These are phyloP conservation scores for Suhomyces guaymorum DNA, from an alignment of 1,139 yeast genomes.

Conservation along the genomic window DNA sequence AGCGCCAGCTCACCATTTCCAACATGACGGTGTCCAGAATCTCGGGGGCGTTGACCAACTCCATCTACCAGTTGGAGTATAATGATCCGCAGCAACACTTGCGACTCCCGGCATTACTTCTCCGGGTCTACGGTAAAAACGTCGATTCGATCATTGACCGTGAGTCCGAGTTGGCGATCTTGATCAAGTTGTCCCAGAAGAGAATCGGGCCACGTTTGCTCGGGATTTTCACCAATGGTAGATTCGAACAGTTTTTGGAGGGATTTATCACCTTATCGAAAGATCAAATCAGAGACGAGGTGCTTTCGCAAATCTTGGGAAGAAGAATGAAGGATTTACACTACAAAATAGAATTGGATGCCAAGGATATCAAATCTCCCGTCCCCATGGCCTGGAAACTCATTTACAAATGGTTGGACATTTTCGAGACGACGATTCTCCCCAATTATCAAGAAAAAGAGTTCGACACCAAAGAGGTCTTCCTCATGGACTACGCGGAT, in stretches of 20 bases:
- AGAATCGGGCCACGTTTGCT: conserved; percentile 85
- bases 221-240: conserved; percentile 88
- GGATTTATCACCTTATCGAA: conserved; percentile 76
- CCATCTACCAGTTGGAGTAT: conserved; percentile 69
- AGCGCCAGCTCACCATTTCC: conserved; percentile 41
- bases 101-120: conserved; percentile 50
- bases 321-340: conserved; percentile 96
- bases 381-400: conserved; percentile 68
- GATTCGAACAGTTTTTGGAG: conserved; percentile 88
- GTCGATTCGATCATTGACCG: conserved; percentile 87
- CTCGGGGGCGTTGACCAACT: conserved; percentile 91
- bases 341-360: conserved; percentile 67
- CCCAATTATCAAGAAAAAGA: conserved; percentile 29
- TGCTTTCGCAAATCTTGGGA: conserved; percentile 81
- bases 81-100: conserved; percentile 28
- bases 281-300: conserved; percentile 71
- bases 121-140: conserved; percentile 90
- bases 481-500: conserved; percentile 48
- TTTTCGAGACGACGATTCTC: conserved; percentile 48
- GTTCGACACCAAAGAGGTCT: conserved; percentile 40
- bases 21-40: conserved; percentile 58
- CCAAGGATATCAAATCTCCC: conserved; percentile 35
- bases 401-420: conserved; percentile 68
- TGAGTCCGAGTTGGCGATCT: conserved; percentile 69
- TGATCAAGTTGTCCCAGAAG: conserved; percentile 71